Percentiles rank a stretch among this genome's conserved stretches.
Evolutionary conservation across 495 filamentous ascomycete species (phyloP).

Genomic region (Saxispiralis lemnorum): DNA sequence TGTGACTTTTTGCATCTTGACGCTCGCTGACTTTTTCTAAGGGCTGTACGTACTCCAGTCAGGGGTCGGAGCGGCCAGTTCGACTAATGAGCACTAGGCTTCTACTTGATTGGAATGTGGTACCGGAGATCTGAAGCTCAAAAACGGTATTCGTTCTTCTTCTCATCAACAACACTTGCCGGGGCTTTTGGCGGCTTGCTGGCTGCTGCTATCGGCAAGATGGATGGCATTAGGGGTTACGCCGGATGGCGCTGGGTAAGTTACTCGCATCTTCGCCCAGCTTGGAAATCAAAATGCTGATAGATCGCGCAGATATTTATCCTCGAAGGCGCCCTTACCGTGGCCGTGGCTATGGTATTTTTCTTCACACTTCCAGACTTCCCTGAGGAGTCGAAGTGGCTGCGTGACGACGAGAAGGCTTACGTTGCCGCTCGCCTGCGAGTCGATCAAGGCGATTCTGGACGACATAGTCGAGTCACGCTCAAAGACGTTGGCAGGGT

Average conservation of each 20-base stretch:
- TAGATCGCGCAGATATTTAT: constrained; percentile 19
- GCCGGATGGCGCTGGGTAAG: constrained; percentile 65
- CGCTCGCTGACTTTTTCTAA: constrained; percentile 15
- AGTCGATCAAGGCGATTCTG: constrained; percentile 53
- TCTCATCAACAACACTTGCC: constrained; percentile 48
- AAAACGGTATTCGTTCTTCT: constrained; percentile 80
- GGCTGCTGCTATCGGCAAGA: constrained; percentile 54
- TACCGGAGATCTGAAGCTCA: constrained; percentile 77
- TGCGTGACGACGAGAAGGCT: constrained; percentile 54
- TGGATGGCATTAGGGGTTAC: constrained; percentile 50
- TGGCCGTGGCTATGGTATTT: constrained; percentile 49
- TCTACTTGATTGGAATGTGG: constrained; percentile 73
- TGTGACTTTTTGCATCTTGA: constrained; percentile 4
- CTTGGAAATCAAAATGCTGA: neutral
- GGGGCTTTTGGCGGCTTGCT: constrained; percentile 28
- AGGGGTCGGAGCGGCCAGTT: too few relatives aligned
- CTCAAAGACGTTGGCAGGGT: constrained; percentile 46
- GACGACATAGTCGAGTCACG: constrained; percentile 45
- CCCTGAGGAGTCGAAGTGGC: constrained; percentile 45
- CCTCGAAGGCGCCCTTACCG: constrained; percentile 58
- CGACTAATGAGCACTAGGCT: too few relatives aligned
- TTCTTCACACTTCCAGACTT: constrained; percentile 75
- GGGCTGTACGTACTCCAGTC: too few relatives aligned
- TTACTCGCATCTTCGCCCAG: neutral
- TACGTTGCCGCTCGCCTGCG: constrained; percentile 59